Evolutionary conservation across 2,329 filamentous ascomycete genomes (phyloP).

Genomic region (Macroventuria anomochaeta): DNA sequence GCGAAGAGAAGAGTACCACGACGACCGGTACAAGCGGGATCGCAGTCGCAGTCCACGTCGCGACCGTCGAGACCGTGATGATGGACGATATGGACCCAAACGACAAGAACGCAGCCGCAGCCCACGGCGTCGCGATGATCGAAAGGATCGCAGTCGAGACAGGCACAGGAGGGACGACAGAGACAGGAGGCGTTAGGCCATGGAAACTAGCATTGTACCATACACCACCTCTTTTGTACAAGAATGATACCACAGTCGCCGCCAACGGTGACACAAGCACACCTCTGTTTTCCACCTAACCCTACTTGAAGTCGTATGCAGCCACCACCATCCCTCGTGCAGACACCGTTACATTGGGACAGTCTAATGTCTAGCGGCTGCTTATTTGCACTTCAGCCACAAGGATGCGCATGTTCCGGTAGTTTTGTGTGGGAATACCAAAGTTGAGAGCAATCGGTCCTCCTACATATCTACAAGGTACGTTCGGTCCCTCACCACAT

Average conservation of each 20-base stretch:
- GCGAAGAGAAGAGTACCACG: slow-evolving; percentile 45
- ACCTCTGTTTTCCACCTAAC: neutral
- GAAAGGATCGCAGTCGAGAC: slow-evolving; percentile 49
- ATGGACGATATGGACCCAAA: slow-evolving; percentile 37
- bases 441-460: neutral
- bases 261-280: slow-evolving; percentile 2
- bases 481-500: neutral
- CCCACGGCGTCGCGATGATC: slow-evolving; percentile 43
- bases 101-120: slow-evolving; percentile 39
- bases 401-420: neutral
- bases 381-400: slow-evolving; percentile 1
- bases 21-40: slow-evolving; percentile 48
- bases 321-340: neutral
- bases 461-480: neutral
- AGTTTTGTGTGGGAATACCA: too few species aligned
- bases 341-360: neutral
- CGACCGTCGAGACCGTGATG: slow-evolving; percentile 40
- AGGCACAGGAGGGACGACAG: slow-evolving; percentile 50
- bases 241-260: slow-evolving; percentile 2
- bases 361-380: neutral
- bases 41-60: slow-evolving; percentile 44
- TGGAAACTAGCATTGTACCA: neutral
- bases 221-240: neutral
- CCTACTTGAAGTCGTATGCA: neutral
- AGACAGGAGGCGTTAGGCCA: slow-evolving; percentile 36